Evolutionary conservation across 805 yeast genomes (phyloP), one percentile per base, ranked within the genome.

Genomic region (Candida fluviatilis): DNA sequence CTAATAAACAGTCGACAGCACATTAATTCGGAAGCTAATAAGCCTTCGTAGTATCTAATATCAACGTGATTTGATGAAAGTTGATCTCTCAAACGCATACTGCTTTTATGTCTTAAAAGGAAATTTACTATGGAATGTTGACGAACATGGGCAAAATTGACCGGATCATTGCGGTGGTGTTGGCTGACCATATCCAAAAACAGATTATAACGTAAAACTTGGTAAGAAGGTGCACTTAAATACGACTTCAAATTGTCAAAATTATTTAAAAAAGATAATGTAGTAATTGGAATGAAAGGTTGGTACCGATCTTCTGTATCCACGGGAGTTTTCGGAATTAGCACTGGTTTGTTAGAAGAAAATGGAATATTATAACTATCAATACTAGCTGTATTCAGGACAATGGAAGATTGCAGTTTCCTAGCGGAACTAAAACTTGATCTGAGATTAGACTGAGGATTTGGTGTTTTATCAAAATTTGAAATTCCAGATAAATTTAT

Each of bases 71-170:
- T 34, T 29, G 40, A 34, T 19, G 27, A 18, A 32, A 42, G 27
- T 46, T 27, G 17, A 40, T 13, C 12, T 14, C 17, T 33, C 16
- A 14, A 12, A 5, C 28, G 35, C n/a, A 28, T 33, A 18, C 41
- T 39, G 13, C 28, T 34, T n/a, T 39, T 40, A 38, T 55, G 55
- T 18, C 62, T 43, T 10, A 39, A 42, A 4, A 61, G 43, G 26
- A 64, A 62, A 29, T 61, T 63, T 2, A 43, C 41, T 25, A 64
- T 40, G 5, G 65, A 60, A 19, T 60, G 60, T 24, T 54, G 57
- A 10, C 70, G 41, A 13, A 60, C 54, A 24, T 48, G 54, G 5
- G 70, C 65, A 49, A 66, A 66, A 37, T 58, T 66, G 8, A 65
- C 52, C 0, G 73, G 64, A 43, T 68, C 73, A 32, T 54, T 52